These are phyloP conservation scores for Aureobasidium sp. DNA, from an alignment of 2,329 filamentous ascomycete genomes.

Conservation along the genomic window DNA sequence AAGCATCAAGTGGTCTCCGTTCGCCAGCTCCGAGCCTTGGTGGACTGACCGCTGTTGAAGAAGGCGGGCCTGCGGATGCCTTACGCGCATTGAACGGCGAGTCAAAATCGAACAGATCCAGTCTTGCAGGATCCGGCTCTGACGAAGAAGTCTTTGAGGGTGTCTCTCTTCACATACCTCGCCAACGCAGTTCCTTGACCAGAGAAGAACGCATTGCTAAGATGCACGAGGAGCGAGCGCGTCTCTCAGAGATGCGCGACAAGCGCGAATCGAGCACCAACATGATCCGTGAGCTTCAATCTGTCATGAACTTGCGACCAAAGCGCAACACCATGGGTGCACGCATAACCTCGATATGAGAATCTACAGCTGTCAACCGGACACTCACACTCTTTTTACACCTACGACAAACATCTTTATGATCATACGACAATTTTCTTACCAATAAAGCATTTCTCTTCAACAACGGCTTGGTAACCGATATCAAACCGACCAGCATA, in stretches of 20 bases:
- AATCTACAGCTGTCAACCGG: background rate
- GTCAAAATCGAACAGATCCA: conserved; percentile 37
- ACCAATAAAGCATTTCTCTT: background rate
- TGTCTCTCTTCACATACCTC: conserved; percentile 62
- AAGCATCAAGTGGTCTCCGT: conserved; percentile 44
- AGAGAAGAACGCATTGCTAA: conserved; percentile 81
- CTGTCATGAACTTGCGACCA: conserved; percentile 55
- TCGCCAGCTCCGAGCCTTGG: conserved; percentile 52
- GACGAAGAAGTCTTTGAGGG: conserved; percentile 86
- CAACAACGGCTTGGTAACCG: background rate
- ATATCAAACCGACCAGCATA: background rate
- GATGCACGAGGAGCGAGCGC: conserved; percentile 79
- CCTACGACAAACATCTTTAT: conserved; percentile 1
- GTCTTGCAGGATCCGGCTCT: conserved; percentile 35
- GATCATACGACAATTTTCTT: conserved; percentile 1
- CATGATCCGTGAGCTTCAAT: conserved; percentile 90
- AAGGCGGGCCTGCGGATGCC: conserved; percentile 57
- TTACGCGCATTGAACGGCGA: conserved; percentile 74
- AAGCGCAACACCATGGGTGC: conserved; percentile 13
- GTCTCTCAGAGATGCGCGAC: conserved; percentile 63
- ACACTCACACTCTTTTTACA: background rate
- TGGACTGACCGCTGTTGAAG: conserved; percentile 51
- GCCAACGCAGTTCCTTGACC: conserved; percentile 64
- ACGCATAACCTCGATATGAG: conserved; percentile 15
- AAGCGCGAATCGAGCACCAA: conserved; percentile 74